Percentiles rank a stretch among this genome's conserved stretches.
Evolutionary conservation across 164 flowering plant species (phyloP).

Genomic region (Stephania cephalantha): DNA sequence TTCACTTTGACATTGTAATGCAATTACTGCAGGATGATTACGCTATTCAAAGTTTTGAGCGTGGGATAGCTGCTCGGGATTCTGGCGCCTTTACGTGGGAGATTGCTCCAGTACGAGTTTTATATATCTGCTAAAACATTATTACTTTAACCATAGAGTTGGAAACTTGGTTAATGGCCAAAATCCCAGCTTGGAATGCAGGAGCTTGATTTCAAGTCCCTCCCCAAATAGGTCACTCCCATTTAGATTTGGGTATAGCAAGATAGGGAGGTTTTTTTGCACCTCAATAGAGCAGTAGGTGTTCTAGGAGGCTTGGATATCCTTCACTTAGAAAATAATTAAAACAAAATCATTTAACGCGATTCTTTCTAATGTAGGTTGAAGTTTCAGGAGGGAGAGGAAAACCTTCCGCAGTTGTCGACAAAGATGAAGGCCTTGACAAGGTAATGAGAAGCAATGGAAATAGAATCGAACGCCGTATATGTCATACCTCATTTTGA

Average conservation of each 20-base stretch:
- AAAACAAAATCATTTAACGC: slow-evolving; percentile 4
- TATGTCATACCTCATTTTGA: no score
- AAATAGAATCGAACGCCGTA: not conserved
- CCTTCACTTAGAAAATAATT: no score
- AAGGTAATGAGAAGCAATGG: slow-evolving; percentile 7
- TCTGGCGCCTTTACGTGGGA: slow-evolving; percentile 87
- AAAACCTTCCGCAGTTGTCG: slow-evolving; percentile 17
- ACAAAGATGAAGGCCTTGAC: slow-evolving; percentile 11
- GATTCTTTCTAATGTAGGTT: slow-evolving; percentile 36
- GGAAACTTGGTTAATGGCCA: no score
- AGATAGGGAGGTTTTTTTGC: no score
- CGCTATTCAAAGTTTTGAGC: slow-evolving; percentile 89
- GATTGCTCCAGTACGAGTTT: slow-evolving; percentile 65
- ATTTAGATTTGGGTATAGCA: no score
- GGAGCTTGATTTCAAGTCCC: no score
- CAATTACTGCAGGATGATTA: slow-evolving; percentile 55
- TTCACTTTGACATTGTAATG: slow-evolving; percentile 1
- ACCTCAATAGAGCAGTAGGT: no score
- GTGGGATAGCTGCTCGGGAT: slow-evolving; percentile 80
- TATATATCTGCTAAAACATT: not conserved
- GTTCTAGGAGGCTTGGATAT: no score
- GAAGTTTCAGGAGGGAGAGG: slow-evolving; percentile 75
- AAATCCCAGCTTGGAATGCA: no score
- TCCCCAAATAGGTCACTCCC: no score
- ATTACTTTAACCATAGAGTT: no score